phyloP scores from a whole-genome alignment of 805 yeast genomes.

The Kurtzmaniella cleridarum region DNA sequence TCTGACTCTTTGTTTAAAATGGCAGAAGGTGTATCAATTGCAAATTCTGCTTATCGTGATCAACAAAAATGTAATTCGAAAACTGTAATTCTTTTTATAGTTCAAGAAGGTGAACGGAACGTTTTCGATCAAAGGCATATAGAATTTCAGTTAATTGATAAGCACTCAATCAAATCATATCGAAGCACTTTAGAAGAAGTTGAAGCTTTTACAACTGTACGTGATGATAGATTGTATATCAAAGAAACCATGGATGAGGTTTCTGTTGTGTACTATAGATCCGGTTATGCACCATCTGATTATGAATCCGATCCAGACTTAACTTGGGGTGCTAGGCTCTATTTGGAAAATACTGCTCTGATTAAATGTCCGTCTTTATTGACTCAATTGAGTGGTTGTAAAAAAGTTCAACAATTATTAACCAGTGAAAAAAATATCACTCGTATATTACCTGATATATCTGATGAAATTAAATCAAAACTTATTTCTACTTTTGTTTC shows the following conservation, averaged over 20 bases:
- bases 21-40: constrained; percentile 67
- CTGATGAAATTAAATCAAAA: constrained; percentile 20
- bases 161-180: constrained; percentile 53
- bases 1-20: constrained; percentile 60
- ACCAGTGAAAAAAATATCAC: constrained; percentile 49
- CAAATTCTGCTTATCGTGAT: constrained; percentile 50
- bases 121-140: constrained; percentile 86
- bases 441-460: constrained; percentile 38
- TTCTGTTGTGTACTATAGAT: constrained; percentile 83
- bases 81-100: constrained; percentile 66
- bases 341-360: constrained; percentile 70
- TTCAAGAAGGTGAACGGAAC: constrained; percentile 83
- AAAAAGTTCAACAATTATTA: constrained; percentile 86
- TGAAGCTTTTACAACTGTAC: constrained; percentile 34
- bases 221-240: constrained; percentile 45
- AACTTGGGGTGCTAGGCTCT: constrained; percentile 75
- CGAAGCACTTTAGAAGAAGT: constrained; percentile 67
- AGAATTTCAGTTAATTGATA: constrained; percentile 61
- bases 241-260: constrained; percentile 61
- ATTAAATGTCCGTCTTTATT: constrained; percentile 88
- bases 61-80: constrained; percentile 20
- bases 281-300: constrained; percentile 86
- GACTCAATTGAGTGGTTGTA: constrained; percentile 89
- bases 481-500: constrained; percentile 68
- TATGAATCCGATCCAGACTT: constrained; percentile 47